Base-by-base conservation (phyloP, 2,329 filamentous ascomycete genomes). In the Alternaria hordeiaustralica region DNA sequence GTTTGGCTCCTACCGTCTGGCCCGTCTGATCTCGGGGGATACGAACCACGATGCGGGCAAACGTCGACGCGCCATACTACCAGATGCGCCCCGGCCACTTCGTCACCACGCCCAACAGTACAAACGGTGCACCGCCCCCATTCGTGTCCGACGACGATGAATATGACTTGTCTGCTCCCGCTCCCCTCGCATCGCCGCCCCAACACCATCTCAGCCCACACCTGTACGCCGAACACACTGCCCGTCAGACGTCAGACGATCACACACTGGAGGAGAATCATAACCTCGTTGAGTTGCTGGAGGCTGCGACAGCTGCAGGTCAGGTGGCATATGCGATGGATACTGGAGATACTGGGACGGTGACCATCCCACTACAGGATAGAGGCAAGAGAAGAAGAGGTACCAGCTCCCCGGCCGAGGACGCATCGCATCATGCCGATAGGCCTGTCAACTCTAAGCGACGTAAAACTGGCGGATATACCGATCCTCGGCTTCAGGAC, bases 261-360 rank as follows among this genome's bases (percentile, higher is more conserved):
- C 60, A 64, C 36, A 68, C 67, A 7, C 55, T 71, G 13, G 77
- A 77, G 56, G 73, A 75, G 25, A 77, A 72, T 28, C 75, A 74
- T 33, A 73, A 77, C 44, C 70, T 80, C 33, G 77, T 69, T 3
- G 77, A 79, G 57, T 63, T 80, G 55, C 65, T 80, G 5, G 77
- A 80, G 56, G 78, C 78, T 66, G 78, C 77, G 8, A 78, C 76
- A 15, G 77, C 77, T 64, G 75, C 77, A 41, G 73, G 66, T 13
- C 74, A 77, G 55, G 70, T 65, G 56, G 46, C 66, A 20, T 61
- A 70, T 28, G 61, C 59, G 7, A 69, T 71, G 63, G 53, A 67
- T n/a, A 53, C 61, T 49, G 56, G 64, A n/a, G 53, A 56, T 26
- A 44, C 55, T 9, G 58, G 18, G 12, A 13, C 12, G 20, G 44